Evolutionary conservation across 2,329 filamentous ascomycete genomes (phyloP).

Genomic region (Eurotiales sp.): DNA sequence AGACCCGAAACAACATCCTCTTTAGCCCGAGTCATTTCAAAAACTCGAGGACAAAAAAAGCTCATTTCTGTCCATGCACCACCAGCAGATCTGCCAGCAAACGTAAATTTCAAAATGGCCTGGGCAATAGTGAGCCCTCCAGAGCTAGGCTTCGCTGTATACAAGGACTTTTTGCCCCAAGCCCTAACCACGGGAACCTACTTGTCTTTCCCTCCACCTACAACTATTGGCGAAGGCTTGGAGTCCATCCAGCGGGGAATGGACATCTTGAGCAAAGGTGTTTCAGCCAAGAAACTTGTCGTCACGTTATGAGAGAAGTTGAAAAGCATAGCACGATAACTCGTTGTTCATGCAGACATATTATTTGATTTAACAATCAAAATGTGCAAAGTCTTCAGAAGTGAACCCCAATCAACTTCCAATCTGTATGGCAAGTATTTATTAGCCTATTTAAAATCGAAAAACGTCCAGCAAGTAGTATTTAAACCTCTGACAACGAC

Average conservation of each 20-base stretch:
- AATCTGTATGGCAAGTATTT: no score
- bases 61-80: background rate
- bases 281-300: constrained; percentile 45
- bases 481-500: background rate
- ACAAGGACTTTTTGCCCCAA: background rate
- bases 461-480: no score
- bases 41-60: background rate
- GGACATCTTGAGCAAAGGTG: constrained; percentile 35
- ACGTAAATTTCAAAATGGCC: constrained; percentile 6
- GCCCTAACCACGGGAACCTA: constrained; percentile 37
- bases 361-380: no score
- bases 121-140: constrained; percentile 4
- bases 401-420: no score
- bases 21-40: background rate
- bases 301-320: no score
- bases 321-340: no score
- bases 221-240: constrained; percentile 40
- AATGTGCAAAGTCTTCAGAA: no score
- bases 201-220: constrained; percentile 37
- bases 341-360: no score
- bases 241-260: constrained; percentile 41
- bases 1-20: background rate
- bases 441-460: no score
- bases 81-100: background rate
- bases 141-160: background rate